phyloP scores from a whole-genome alignment of 2,329 filamentous ascomycete species.

The Ophiostoma australiae region DNA sequence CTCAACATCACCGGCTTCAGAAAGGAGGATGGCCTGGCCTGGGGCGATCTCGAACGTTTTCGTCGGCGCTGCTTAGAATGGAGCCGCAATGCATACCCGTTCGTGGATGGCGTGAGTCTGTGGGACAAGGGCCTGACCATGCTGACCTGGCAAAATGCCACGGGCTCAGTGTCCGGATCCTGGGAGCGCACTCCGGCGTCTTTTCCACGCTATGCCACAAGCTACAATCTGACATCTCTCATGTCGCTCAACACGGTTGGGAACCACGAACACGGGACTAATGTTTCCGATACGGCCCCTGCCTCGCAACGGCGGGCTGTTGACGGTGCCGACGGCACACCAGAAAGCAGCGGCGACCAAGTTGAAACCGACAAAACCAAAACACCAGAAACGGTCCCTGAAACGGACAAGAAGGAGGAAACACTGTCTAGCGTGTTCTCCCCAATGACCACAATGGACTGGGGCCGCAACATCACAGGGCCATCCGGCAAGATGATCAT shows the following conservation, averaged over 20 bases:
- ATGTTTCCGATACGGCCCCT: background rate
- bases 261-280: background rate
- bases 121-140: constrained; percentile 33
- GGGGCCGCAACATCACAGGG: constrained; percentile 78
- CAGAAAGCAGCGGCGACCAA: background rate
- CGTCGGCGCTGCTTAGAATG: constrained; percentile 60
- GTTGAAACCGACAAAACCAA: background rate
- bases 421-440: background rate
- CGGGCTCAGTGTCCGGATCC: constrained; percentile 68
- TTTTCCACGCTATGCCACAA: constrained; percentile 43
- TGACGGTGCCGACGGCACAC: background rate
- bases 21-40: constrained; percentile 67
- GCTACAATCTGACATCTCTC: constrained; percentile 61
- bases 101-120: constrained; percentile 26
- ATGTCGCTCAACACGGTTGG: background rate
- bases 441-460: constrained; percentile 43
- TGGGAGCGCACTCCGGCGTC: constrained; percentile 60
- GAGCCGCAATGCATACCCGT: constrained; percentile 47
- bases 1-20: constrained; percentile 75
- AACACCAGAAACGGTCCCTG: background rate
- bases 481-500: constrained; percentile 63
- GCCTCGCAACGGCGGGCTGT: background rate
- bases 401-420: background rate
- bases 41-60: constrained; percentile 66
- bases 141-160: constrained; percentile 71